phyloP scores from a whole-genome alignment of 2,329 filamentous ascomycete species.

The Grosmannia penicillata region DNA sequence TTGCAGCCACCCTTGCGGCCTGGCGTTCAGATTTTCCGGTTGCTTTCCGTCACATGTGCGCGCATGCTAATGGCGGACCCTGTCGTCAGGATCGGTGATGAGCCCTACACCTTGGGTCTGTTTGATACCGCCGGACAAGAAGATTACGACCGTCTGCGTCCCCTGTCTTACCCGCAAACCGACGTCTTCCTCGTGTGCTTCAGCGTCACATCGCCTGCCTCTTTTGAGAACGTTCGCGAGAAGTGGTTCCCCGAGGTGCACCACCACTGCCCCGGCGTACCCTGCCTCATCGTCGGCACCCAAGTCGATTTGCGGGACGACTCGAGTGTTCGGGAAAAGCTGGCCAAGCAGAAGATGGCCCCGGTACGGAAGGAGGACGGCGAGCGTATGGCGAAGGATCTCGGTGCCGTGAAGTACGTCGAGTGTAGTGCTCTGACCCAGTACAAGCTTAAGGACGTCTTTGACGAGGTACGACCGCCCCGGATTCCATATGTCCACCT shows the following conservation, averaged over 20 bases:
- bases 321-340: slow-evolving; percentile 71
- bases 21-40: too few relatives aligned
- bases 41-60: too few relatives aligned
- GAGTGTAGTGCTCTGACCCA: slow-evolving; percentile 97
- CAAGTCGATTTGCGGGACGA: slow-evolving; percentile 95
- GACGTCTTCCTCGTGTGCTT: slow-evolving; percentile 99
- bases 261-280: slow-evolving; percentile 95
- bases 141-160: slow-evolving; percentile 95
- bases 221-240: slow-evolving; percentile 97
- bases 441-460: slow-evolving; percentile 97
- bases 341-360: slow-evolving; percentile 89
- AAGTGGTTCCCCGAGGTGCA: slow-evolving; percentile 99
- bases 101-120: slow-evolving; percentile 91
- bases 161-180: slow-evolving; percentile 93
- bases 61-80: not conserved
- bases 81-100: slow-evolving; percentile 77
- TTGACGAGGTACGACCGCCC: slow-evolving; percentile 67
- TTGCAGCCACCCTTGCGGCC: too few relatives aligned
- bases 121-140: slow-evolving; percentile 99
- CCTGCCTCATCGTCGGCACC: slow-evolving; percentile 93
- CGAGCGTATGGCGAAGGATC: slow-evolving; percentile 88
- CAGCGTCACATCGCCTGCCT: slow-evolving; percentile 91
- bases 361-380: slow-evolving; percentile 88
- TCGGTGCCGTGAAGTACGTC: slow-evolving; percentile 97
- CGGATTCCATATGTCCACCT: too few relatives aligned